phyloP scores from a whole-genome alignment of 352 stramenopile genomes.

The Plasmopara muralis region DNA sequence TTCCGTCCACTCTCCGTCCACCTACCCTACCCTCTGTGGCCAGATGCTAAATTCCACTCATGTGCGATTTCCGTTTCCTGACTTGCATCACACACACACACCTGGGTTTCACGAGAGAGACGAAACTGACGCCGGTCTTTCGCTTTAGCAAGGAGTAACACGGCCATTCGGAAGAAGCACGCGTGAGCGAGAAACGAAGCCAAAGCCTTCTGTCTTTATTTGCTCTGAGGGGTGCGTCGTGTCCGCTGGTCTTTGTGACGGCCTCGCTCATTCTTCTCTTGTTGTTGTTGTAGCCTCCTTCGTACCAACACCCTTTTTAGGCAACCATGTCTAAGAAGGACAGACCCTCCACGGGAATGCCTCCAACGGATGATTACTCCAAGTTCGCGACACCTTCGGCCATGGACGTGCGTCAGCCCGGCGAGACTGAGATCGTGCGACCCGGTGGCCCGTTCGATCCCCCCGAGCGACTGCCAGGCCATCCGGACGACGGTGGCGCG shows the following conservation, averaged over 20 bases:
- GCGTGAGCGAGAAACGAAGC: slow-evolving; percentile 22
- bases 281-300: slow-evolving; percentile 11
- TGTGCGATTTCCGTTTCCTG: slow-evolving; percentile 8
- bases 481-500: slow-evolving; percentile 26
- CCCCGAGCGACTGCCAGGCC: slow-evolving; percentile 31
- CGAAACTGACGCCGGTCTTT: slow-evolving; percentile 18
- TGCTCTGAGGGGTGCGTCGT: not conserved
- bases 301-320: slow-evolving; percentile 3
- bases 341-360: slow-evolving; percentile 18
- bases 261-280: too few relatives aligned
- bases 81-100: slow-evolving; percentile 10
- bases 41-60: slow-evolving; percentile 1
- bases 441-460: slow-evolving; percentile 21
- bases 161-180: slow-evolving; percentile 31
- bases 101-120: slow-evolving; percentile 21
- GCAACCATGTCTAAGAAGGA: slow-evolving; percentile 53
- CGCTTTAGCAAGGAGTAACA: not conserved
- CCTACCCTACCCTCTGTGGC: slow-evolving; percentile 17
- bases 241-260: too few relatives aligned
- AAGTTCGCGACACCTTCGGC: slow-evolving; percentile 61
- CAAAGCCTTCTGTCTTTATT: not conserved
- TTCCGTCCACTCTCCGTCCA: slow-evolving; percentile 22
- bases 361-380: slow-evolving; percentile 47
- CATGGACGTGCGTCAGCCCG: slow-evolving; percentile 24
- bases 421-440: slow-evolving; percentile 58